Percentiles rank a stretch among this genome's conserved stretches.
Conservation (phyloP, 2,329 filamentous ascomycete genomes). For the Venturia carpophila region DNA sequence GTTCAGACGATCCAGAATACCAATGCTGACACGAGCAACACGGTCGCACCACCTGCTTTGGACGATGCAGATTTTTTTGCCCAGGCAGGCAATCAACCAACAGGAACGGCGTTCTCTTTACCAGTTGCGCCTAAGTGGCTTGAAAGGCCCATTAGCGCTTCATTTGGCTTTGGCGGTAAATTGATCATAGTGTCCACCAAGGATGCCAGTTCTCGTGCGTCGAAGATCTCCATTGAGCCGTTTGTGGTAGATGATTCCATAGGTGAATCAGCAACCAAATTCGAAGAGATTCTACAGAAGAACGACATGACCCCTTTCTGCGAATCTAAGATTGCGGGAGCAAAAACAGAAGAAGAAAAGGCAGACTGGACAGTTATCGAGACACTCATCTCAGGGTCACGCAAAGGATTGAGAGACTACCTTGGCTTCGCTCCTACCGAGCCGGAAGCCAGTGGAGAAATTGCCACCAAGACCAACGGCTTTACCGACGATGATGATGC, state of each 20-base stretch:
- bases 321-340: conserved; percentile 64
- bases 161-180: conserved; percentile 94
- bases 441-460: conserved; percentile 34
- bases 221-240: conserved; percentile 75
- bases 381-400: conserved; percentile 74
- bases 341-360: conserved; percentile 83
- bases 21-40: conserved; percentile 65
- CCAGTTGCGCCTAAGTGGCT: conserved; percentile 84
- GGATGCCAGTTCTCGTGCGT: conserved; percentile 54
- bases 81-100: conserved; percentile 83
- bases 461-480: conserved; percentile 32
- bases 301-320: conserved; percentile 75
- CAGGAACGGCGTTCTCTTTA: conserved; percentile 82
- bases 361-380: conserved; percentile 94
- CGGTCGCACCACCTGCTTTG: conserved; percentile 54
- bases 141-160: conserved; percentile 72
- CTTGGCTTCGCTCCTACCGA: conserved; percentile 65
- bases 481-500: conserved; percentile 51
- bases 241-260: conserved; percentile 84
- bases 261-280: conserved; percentile 74
- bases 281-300: conserved; percentile 71
- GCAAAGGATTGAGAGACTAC: conserved; percentile 77
- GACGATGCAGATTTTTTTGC: conserved; percentile 97
- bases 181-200: conserved; percentile 67
- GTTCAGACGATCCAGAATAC: conserved; percentile 93